Evolutionary conservation across 2,329 filamentous ascomycete species (phyloP), one percentile per base, ranked within the genome.

Genomic region (Fusarium sp.): DNA sequence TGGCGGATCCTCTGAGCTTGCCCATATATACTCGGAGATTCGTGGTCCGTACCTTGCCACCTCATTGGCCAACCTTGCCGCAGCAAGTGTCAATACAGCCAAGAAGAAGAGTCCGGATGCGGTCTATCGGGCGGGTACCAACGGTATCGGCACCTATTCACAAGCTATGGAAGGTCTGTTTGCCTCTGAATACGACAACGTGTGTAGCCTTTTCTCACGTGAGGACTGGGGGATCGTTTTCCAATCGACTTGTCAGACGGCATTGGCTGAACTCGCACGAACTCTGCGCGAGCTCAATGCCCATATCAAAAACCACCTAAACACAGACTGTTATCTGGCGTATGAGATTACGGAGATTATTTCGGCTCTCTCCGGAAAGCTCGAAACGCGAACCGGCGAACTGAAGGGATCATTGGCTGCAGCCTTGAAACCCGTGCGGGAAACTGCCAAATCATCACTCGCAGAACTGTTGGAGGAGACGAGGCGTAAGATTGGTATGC

Each of bases 311-410:
- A 83, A 86, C 39, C 94, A 97, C 74, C 82, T 97, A 38, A 87
- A 89, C 69, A 97, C 93, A 0, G 96, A 99, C 77, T 98, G 95
- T 78, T 98, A 93, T 77, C 86, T 99, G 47, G 94, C 94, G 9
- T 99, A 97, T 77, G 96, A 99, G 76, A 92, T 98, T 30, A 92
- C 96, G 30, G 95, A 97, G 73, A 92, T 97, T 62, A 88, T 98
- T 45, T 92, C 93, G 1, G 86, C 86, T 14, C 84, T 97, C 46
- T 94, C 93, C 4, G 90, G 89, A 56, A 89, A 91, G 38, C 82
- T 99, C 6, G 95, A 97, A 66, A 86, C 87, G 6, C 89, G 91
- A 63, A 97, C 94, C 0, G 93, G 93, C 3, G 93, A 97, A 73
- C 84, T 97, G 58, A 97, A 97, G 76, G 83, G 87, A 28, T 87